Conservation (phyloP, 2,329 filamentous ascomycete species). For the Chaetomiaceae sp. region DNA sequence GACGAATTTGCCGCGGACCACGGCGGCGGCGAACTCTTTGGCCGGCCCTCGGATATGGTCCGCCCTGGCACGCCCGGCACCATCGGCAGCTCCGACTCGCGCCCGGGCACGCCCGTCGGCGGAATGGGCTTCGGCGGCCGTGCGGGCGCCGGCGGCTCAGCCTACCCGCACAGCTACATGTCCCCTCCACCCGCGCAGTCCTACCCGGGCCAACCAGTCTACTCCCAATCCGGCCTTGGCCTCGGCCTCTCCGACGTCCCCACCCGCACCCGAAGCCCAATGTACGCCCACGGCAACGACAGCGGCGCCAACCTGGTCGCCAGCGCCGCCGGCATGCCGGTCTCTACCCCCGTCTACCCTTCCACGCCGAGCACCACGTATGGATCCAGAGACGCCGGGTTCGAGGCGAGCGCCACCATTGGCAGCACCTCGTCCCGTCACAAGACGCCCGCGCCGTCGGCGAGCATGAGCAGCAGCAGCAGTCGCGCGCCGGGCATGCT, state of each 20-base stretch:
- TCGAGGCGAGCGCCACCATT: not conserved
- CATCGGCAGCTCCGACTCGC: slow-evolving; percentile 43
- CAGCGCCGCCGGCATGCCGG: slow-evolving; percentile 50
- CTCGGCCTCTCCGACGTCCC: slow-evolving; percentile 11
- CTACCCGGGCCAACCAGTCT: slow-evolving; percentile 19
- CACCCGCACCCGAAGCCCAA: slow-evolving; percentile 40
- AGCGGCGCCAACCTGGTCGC: slow-evolving; percentile 50
- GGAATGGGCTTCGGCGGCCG: slow-evolving; percentile 33
- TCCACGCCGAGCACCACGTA: slow-evolving; percentile 18
- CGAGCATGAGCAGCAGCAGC: slow-evolving; percentile 19
- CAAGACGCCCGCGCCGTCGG: slow-evolving; percentile 27
- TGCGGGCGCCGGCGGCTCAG: slow-evolving; percentile 19
- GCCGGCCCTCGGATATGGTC: slow-evolving; percentile 53
- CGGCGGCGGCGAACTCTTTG: slow-evolving; percentile 69
- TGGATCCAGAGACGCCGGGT: slow-evolving; percentile 19
- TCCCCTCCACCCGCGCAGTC: not conserved
- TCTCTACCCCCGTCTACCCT: slow-evolving; percentile 31
- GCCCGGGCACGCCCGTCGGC: slow-evolving; percentile 48
- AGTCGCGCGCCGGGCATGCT: slow-evolving; percentile 47
- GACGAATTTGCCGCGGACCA: slow-evolving; percentile 84
- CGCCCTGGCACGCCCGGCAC: slow-evolving; percentile 60
- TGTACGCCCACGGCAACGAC: slow-evolving; percentile 47
- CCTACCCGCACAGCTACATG: slow-evolving; percentile 15
- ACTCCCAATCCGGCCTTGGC: slow-evolving; percentile 8
- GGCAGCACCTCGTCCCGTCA: not conserved